Percentiles rank a stretch among this genome's conserved stretches.
phyloP scores from a whole-genome alignment of 805 yeast genomes.

The Wickerhamiella nectarea region DNA sequence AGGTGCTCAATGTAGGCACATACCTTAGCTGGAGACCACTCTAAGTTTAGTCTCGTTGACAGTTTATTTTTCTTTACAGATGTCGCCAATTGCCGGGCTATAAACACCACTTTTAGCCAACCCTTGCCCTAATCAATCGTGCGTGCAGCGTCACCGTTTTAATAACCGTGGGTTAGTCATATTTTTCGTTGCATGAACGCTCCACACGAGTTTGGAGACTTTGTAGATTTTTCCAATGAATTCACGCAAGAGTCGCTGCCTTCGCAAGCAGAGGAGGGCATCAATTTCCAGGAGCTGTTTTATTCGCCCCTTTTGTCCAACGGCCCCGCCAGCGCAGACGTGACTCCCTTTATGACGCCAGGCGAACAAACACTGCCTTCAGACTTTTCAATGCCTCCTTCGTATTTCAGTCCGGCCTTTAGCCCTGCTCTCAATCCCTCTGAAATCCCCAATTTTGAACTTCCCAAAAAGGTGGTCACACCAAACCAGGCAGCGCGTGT shows the following conservation, averaged over 20 bases:
- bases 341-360: slow-evolving; percentile 10
- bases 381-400: slow-evolving; percentile 9
- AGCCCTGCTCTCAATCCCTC: slow-evolving; percentile 7
- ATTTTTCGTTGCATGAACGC: too few species aligned
- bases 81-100: too few species aligned
- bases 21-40: too few species aligned
- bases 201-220: slow-evolving; percentile 6
- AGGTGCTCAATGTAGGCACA: too few species aligned
- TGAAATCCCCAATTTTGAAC: slow-evolving; percentile 5
- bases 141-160: too few species aligned
- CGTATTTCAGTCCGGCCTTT: slow-evolving; percentile 8
- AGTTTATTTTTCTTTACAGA: too few species aligned
- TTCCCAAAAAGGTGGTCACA: background rate
- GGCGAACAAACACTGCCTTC: background rate
- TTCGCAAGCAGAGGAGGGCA: background rate
- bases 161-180: too few species aligned
- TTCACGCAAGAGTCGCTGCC: background rate
- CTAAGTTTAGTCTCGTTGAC: too few species aligned
- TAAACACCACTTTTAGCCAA: too few species aligned
- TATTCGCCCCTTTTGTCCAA: slow-evolving; percentile 5
- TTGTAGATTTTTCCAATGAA: background rate
- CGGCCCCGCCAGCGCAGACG: slow-evolving; percentile 5
- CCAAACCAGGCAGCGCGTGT: background rate
- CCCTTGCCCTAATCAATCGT: too few species aligned
- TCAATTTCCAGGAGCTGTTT: slow-evolving; percentile 8